These are phyloP conservation scores for Citropsis articulata DNA, from an alignment of 345 rosid species.

Conservation along the genomic window DNA sequence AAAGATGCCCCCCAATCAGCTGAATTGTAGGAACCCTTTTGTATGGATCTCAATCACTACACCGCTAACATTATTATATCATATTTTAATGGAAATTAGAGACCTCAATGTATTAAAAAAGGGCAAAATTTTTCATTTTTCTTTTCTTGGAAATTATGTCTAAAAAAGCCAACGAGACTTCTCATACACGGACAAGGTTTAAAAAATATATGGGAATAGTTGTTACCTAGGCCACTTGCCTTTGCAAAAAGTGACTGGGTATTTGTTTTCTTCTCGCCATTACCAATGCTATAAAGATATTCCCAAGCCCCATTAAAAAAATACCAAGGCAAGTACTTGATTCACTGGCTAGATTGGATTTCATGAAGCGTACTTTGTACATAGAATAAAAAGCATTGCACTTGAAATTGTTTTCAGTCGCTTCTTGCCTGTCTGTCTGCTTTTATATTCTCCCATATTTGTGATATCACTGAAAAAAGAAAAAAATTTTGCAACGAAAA, in stretches of 20 bases:
- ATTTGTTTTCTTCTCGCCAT: conserved; percentile 4
- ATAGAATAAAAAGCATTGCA: background rate
- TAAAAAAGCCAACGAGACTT: background rate
- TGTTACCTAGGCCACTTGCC: conserved; percentile 21
- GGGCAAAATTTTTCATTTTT: background rate
- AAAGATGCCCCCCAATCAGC: conserved; percentile 9
- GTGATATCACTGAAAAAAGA: background rate
- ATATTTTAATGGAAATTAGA: background rate
- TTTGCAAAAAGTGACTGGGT: conserved; percentile 14
- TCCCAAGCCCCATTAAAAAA: background rate
- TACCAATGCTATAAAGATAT: background rate
- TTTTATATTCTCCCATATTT: too few relatives aligned
- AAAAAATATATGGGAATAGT: background rate
- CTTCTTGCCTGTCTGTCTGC: background rate
- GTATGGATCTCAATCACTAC: background rate
- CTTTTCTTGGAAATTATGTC: background rate
- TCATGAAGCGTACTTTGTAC: background rate
- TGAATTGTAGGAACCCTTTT: background rate
- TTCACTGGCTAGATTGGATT: background rate
- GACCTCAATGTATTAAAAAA: background rate
- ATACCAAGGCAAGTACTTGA: background rate
- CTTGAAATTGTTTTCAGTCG: background rate
- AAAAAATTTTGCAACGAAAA: background rate
- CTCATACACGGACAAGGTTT: background rate
- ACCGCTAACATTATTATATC: background rate